Evolutionary conservation across 1,284 basidiomycete species (phyloP).

Genomic region (Sporisorium scitamineum): DNA sequence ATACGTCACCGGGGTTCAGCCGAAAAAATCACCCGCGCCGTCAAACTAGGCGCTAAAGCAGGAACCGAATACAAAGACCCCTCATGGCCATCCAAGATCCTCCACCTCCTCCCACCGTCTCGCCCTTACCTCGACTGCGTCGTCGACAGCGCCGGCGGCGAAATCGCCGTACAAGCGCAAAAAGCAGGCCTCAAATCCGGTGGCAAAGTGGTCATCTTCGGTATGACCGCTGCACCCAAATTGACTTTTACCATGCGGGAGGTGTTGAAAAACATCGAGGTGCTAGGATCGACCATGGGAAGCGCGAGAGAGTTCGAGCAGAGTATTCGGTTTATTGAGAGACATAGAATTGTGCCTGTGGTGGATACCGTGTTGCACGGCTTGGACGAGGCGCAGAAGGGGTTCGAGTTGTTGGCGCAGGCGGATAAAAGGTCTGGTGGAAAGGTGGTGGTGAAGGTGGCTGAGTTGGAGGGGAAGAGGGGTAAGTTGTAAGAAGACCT

Average conservation of each 20-base stretch:
- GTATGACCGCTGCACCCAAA: constrained; percentile 76
- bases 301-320: constrained; percentile 80
- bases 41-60: constrained; percentile 79
- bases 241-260: constrained; percentile 81
- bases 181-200: constrained; percentile 76
- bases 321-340: constrained; percentile 78
- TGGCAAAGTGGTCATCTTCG: constrained; percentile 76
- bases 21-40: constrained; percentile 79
- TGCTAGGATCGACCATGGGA: constrained; percentile 83
- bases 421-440: constrained; percentile 63
- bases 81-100: constrained; percentile 78
- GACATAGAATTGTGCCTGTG: constrained; percentile 79
- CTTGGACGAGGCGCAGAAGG: constrained; percentile 77
- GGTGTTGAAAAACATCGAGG: constrained; percentile 80
- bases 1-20: constrained; percentile 83
- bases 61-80: constrained; percentile 81
- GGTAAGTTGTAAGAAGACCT: constrained; percentile 27
- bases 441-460: constrained; percentile 60
- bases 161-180: constrained; percentile 76
- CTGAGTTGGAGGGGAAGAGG: constrained; percentile 7
- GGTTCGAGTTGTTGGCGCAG: constrained; percentile 73
- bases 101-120: constrained; percentile 72
- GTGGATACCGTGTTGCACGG: constrained; percentile 81
- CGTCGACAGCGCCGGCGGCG: constrained; percentile 83
- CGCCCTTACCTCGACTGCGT: constrained; percentile 76